phyloP scores from a whole-genome alignment of 331 rosid genomes.

The Acacia pycnantha region DNA sequence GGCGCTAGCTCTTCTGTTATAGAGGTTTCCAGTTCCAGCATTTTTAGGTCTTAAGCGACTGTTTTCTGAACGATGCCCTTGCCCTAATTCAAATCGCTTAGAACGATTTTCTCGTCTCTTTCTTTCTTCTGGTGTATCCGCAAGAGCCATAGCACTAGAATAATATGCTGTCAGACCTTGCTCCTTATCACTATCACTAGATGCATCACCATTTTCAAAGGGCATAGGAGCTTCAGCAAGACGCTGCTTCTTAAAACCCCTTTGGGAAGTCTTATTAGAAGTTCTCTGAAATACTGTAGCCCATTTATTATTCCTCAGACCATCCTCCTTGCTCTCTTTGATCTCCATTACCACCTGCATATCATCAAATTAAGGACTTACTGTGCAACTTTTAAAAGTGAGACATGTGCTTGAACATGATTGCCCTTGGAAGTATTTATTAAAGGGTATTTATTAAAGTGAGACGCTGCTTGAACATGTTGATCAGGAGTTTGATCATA shows the following conservation, averaged over 20 bases:
- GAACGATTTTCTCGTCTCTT: constrained; percentile 95
- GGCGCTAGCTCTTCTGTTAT: constrained; percentile 79
- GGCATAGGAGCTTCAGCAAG: constrained; percentile 48
- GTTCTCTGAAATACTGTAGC: constrained; percentile 55
- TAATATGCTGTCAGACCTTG: constrained; percentile 69
- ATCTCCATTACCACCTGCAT: constrained; percentile 61
- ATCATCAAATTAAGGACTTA: constrained; percentile 21
- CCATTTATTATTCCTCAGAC: constrained; percentile 51
- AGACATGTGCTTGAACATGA: constrained; percentile 17
- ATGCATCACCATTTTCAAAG: constrained; percentile 65
- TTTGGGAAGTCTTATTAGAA: constrained; percentile 51
- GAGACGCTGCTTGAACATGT: constrained; percentile 18
- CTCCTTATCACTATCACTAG: constrained; percentile 92
- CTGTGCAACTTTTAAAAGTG: not conserved
- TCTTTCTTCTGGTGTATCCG: constrained; percentile 80
- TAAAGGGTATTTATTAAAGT: not conserved
- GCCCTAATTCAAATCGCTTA: constrained; percentile 87
- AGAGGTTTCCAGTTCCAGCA: constrained; percentile 66
- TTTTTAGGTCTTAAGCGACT: constrained; percentile 56
- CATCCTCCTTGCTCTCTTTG: constrained; percentile 54
- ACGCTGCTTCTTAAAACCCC: constrained; percentile 81
- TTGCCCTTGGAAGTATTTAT: not conserved
- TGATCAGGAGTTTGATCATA: not conserved
- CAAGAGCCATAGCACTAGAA: constrained; percentile 69
- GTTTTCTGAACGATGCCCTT: constrained; percentile 58